Evolutionary conservation across 192 early-diverging fungal species (phyloP).

Genomic region (Paraglomus brasilianum): DNA sequence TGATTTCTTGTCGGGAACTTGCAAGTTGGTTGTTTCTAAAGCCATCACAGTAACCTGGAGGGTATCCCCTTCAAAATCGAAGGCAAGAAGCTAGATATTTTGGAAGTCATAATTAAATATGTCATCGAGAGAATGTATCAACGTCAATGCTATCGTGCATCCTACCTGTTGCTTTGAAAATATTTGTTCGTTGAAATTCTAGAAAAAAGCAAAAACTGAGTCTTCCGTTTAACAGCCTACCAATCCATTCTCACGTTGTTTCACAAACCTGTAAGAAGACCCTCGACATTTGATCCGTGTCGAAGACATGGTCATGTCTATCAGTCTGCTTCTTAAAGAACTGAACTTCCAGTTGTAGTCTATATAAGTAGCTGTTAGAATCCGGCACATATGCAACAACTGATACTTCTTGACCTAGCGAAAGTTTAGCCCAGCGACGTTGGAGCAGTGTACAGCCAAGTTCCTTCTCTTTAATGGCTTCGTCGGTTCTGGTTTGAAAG

Average conservation of each 20-base stretch:
- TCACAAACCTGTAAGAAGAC: conserved; percentile 53
- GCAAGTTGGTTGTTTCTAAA: conserved; percentile 57
- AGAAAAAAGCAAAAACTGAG: neutral
- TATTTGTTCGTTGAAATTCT: conserved; percentile 79
- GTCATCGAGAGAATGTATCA: neutral
- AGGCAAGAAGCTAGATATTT: conserved; percentile 47
- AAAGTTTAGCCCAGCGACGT: conserved; percentile 66
- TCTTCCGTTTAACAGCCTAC: neutral
- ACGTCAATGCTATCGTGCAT: neutral
- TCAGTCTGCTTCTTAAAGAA: conserved; percentile 54
- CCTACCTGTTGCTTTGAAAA: conserved; percentile 70
- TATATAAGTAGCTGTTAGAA: conserved; percentile 41
- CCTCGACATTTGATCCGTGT: conserved; percentile 71
- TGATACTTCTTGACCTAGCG: conserved; percentile 60
- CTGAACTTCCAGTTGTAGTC: conserved; percentile 58
- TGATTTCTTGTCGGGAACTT: conserved; percentile 46
- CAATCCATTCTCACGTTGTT: neutral
- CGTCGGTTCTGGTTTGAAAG: neutral
- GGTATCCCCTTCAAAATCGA: conserved; percentile 82
- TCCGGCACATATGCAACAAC: conserved; percentile 66
- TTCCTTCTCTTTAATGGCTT: neutral
- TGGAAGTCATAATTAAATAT: conserved; percentile 16
- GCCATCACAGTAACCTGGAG: conserved; percentile 44
- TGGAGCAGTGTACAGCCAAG: conserved; percentile 58
- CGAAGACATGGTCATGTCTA: conserved; percentile 53